Percentiles rank a stretch among this genome's conserved stretches.
Evolutionary conservation across 2,329 filamentous ascomycete genomes (phyloP).

Genomic region (Trichophyton rubrum): DNA sequence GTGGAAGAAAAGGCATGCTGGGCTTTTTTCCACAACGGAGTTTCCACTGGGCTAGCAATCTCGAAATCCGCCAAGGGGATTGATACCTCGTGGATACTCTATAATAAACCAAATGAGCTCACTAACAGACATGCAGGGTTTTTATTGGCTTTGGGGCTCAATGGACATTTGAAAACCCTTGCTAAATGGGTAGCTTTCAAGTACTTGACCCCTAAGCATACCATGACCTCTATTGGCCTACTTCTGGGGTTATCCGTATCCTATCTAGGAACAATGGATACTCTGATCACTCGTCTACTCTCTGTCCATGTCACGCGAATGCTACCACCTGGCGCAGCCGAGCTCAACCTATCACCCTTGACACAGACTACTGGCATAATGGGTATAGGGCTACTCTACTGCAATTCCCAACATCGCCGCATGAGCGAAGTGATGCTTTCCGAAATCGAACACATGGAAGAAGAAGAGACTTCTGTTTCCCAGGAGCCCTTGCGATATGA

Average conservation of each 20-base stretch:
- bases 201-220: constrained; percentile 96
- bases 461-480: constrained; percentile 54
- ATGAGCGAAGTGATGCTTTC: constrained; percentile 99
- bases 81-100: constrained; percentile 96
- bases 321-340: constrained; percentile 81
- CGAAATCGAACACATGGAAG: constrained; percentile 79
- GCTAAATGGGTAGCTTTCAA: constrained; percentile 99
- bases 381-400: constrained; percentile 91
- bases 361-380: constrained; percentile 95
- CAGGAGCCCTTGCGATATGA: constrained; percentile 80
- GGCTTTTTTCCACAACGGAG: constrained; percentile 96
- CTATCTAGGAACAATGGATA: constrained; percentile 95
- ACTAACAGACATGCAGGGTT: constrained; percentile 96
- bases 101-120: constrained; percentile 87
- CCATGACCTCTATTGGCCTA: constrained; percentile 97
- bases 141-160: constrained; percentile 76
- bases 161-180: constrained; percentile 84
- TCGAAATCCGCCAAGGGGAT: constrained; percentile 84
- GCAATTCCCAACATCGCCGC: constrained; percentile 85
- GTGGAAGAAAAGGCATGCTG: constrained; percentile 95
- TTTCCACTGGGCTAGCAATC: constrained; percentile 82
- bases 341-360: constrained; percentile 81
- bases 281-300: constrained; percentile 77
- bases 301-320: constrained; percentile 95
- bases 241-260: constrained; percentile 84